These are phyloP conservation scores for Globisporangium camurandrum DNA, from an alignment of 352 stramenopile genomes.

Conservation along the genomic window DNA sequence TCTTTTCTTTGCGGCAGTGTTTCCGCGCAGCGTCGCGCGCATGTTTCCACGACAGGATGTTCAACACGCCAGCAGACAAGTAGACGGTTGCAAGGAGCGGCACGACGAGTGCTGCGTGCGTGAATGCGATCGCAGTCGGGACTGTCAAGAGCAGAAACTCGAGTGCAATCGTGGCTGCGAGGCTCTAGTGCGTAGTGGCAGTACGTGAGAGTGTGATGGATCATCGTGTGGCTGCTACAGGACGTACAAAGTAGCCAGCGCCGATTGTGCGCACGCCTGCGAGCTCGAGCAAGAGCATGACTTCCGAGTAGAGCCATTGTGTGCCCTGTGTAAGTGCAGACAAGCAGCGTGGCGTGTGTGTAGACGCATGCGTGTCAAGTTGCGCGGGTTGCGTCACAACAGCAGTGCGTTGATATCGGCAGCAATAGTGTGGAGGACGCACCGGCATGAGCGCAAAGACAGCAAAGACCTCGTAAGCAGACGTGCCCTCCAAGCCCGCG, in stretches of 20 bases:
- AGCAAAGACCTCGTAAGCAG: slow-evolving; percentile 59
- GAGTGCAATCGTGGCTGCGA: slow-evolving; percentile 45
- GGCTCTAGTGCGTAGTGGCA: slow-evolving; percentile 17
- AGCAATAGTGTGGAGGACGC: too few species aligned
- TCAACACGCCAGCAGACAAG: slow-evolving; percentile 35
- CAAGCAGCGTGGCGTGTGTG: background rate
- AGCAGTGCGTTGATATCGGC: background rate
- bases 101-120: slow-evolving; percentile 45
- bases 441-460: slow-evolving; percentile 74
- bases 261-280: slow-evolving; percentile 46
- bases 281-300: slow-evolving; percentile 69
- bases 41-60: slow-evolving; percentile 60
- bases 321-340: slow-evolving; percentile 26
- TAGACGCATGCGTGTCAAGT: background rate
- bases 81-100: slow-evolving; percentile 58
- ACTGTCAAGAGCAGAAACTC: slow-evolving; percentile 65
- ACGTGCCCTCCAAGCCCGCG: slow-evolving; percentile 57
- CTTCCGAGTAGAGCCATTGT: slow-evolving; percentile 79
- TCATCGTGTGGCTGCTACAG: background rate
- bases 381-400: background rate
- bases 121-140: slow-evolving; percentile 71
- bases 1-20: slow-evolving; percentile 76
- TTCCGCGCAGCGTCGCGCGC: slow-evolving; percentile 68
- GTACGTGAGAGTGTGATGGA: background rate
- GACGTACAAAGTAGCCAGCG: slow-evolving; percentile 38